Percentiles rank a stretch among this genome's conserved stretches.
phyloP scores from a whole-genome alignment of 2,329 filamentous ascomycete species.

The Trichoderma lentiforme region DNA sequence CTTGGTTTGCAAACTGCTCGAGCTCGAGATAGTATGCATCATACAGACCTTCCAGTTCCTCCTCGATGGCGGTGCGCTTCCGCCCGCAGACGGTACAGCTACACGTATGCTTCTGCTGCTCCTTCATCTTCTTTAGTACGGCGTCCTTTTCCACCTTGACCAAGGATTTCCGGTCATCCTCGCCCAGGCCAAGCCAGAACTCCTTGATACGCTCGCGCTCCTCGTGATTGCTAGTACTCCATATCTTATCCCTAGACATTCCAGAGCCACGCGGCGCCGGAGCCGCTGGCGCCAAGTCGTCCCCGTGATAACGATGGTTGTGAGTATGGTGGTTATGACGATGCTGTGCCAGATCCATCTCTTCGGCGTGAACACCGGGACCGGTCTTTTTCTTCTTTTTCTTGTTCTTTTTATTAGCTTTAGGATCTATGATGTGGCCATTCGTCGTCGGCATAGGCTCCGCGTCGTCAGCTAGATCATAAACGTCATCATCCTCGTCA shows the following conservation, averaged over 20 bases:
- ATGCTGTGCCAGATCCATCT: background rate
- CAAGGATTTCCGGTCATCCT: slow-evolving; percentile 89
- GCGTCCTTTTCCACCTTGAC: slow-evolving; percentile 99
- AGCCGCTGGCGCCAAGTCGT: slow-evolving; percentile 24
- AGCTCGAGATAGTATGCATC: slow-evolving; percentile 98
- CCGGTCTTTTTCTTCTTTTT: slow-evolving; percentile 65
- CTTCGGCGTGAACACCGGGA: slow-evolving; percentile 23
- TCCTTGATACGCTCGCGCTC: slow-evolving; percentile 97
- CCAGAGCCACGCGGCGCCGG: slow-evolving; percentile 36
- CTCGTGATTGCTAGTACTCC: slow-evolving; percentile 92
- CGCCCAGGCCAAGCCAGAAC: slow-evolving; percentile 92
- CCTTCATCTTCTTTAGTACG: slow-evolving; percentile 98
- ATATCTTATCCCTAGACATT: slow-evolving; percentile 80
- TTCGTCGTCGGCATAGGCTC: slow-evolving; percentile 32
- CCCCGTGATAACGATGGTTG: background rate
- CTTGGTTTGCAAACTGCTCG: slow-evolving; percentile 91
- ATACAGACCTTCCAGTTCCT: slow-evolving; percentile 95
- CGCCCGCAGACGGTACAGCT: slow-evolving; percentile 96
- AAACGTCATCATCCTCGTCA: slow-evolving; percentile 50
- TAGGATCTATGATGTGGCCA: slow-evolving; percentile 33
- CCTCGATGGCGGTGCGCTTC: slow-evolving; percentile 95
- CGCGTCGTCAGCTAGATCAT: slow-evolving; percentile 32
- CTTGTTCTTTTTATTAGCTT: slow-evolving; percentile 59
- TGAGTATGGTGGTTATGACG: background rate
- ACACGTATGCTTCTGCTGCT: slow-evolving; percentile 98